Evolutionary conservation across 768 basidiomycete genomes (phyloP).

Genomic region (Xerocomellus chrysenteron): DNA sequence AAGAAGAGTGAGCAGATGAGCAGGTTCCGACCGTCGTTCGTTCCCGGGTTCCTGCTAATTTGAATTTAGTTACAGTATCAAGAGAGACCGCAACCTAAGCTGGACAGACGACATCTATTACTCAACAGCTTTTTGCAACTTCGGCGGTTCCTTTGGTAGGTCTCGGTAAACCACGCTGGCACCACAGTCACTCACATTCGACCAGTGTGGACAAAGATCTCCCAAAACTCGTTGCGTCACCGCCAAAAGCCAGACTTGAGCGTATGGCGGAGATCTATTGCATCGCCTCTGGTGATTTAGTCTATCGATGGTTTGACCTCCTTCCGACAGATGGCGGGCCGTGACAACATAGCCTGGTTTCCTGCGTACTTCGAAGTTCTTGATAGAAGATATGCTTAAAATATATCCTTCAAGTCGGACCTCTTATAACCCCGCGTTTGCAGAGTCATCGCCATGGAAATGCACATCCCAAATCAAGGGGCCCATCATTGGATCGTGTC

Average conservation of each 20-base stretch:
- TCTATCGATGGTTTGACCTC: too few species aligned
- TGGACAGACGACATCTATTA: not conserved
- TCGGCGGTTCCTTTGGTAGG: not conserved
- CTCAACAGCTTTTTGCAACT: not conserved
- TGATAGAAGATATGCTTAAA: too few species aligned
- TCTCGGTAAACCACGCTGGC: too few species aligned
- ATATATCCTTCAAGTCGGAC: too few species aligned
- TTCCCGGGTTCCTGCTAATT: not conserved
- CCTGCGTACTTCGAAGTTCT: too few species aligned
- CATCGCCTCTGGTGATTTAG: not conserved
- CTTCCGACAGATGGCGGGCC: too few species aligned
- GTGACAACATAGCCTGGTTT: too few species aligned
- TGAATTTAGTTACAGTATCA: not conserved
- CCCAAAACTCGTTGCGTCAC: not conserved
- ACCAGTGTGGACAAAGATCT: not conserved
- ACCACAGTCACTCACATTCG: not conserved
- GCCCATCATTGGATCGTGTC: too few species aligned
- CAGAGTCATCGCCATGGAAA: too few species aligned
- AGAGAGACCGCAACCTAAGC: not conserved
- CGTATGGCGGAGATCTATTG: not conserved
- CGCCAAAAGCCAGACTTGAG: not conserved
- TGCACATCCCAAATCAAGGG: too few species aligned
- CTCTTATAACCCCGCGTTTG: too few species aligned
- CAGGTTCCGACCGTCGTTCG: not conserved
- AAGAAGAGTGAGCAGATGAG: not conserved